Evolutionary conservation across 2,329 filamentous ascomycete species (phyloP).

Genomic region (Incumbomyces lentus): DNA sequence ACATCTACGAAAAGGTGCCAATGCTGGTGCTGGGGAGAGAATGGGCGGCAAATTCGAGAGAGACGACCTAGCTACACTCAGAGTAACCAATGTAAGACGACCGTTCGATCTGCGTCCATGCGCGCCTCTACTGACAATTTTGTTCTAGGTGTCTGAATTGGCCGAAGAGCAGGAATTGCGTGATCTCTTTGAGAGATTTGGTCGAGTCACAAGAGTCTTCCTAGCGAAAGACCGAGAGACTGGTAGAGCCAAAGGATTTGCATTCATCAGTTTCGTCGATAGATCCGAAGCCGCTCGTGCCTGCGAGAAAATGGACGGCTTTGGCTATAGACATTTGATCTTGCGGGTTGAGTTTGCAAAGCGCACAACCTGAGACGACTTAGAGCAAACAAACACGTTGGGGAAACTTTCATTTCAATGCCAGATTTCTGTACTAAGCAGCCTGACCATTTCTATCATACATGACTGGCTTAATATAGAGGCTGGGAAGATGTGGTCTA

Average conservation of each 20-base stretch:
- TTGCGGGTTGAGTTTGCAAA: conserved; percentile 44
- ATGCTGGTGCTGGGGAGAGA: conserved; percentile 56
- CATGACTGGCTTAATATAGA: too few species aligned
- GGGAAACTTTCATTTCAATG: too few species aligned
- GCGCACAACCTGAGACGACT: conserved; percentile 20
- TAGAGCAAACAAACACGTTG: too few species aligned
- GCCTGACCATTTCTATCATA: too few species aligned
- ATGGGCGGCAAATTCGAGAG: conserved; percentile 92
- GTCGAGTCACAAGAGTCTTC: conserved; percentile 94
- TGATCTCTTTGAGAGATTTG: conserved; percentile 96
- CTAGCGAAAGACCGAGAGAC: conserved; percentile 96
- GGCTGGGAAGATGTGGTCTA: too few species aligned
- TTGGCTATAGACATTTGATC: conserved; percentile 44
- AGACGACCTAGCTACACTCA: conserved; percentile 89
- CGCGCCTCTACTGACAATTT: background rate
- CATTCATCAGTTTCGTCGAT: conserved; percentile 95
- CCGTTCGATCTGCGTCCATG: background rate
- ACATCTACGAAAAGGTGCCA: conserved; percentile 65
- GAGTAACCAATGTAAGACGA: conserved; percentile 85
- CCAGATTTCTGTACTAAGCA: too few species aligned
- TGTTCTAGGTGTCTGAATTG: conserved; percentile 76
- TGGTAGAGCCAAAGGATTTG: conserved; percentile 92
- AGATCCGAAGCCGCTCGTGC: conserved; percentile 80
- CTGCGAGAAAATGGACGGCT: conserved; percentile 96
- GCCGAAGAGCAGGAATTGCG: conserved; percentile 91